Conservation (phyloP, 495 filamentous ascomycete species). For the Endocarpon pusillum region DNA sequence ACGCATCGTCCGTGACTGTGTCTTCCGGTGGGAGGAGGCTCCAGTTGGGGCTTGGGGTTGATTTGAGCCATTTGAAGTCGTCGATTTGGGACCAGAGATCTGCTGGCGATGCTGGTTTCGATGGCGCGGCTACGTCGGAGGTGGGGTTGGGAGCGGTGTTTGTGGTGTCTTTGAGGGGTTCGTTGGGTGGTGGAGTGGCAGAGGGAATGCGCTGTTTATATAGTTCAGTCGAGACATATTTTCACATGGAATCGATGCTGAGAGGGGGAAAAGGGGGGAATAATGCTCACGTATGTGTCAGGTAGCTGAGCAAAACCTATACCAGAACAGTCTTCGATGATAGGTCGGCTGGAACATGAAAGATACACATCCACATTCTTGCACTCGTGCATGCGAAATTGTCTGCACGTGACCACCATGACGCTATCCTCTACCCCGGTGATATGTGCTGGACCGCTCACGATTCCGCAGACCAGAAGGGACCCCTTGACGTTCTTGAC, state of each 20-base stretch:
- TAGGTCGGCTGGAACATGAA: slow-evolving; percentile 63
- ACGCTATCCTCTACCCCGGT: slow-evolving; percentile 58
- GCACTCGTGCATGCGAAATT: slow-evolving; percentile 85
- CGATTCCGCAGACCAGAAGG: slow-evolving; percentile 58
- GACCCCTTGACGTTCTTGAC: slow-evolving; percentile 51
- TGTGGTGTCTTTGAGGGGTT: slow-evolving; percentile 16
- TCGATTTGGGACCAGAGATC: slow-evolving; percentile 83
- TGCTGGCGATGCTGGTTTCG: slow-evolving; percentile 20
- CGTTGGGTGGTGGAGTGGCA: background rate
- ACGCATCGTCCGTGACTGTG: slow-evolving; percentile 43
- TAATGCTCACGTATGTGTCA: slow-evolving; percentile 40
- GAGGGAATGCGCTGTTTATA: too few relatives aligned
- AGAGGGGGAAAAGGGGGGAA: too few relatives aligned
- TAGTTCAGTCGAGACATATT: too few relatives aligned
- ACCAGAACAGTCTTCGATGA: slow-evolving; percentile 74
- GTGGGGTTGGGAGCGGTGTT: background rate
- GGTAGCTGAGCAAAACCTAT: slow-evolving; percentile 69
- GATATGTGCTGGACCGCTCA: slow-evolving; percentile 65
- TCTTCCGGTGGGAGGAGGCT: slow-evolving; percentile 42
- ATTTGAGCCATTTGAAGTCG: slow-evolving; percentile 94
- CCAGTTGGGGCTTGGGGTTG: slow-evolving; percentile 81
- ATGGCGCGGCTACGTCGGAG: slow-evolving; percentile 5
- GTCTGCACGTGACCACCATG: slow-evolving; percentile 57
- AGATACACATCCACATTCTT: slow-evolving; percentile 66
- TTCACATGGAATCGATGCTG: too few relatives aligned